Evolutionary conservation across 208 protist genomes (phyloP).

Genomic region (Trypanosoma caninum): DNA sequence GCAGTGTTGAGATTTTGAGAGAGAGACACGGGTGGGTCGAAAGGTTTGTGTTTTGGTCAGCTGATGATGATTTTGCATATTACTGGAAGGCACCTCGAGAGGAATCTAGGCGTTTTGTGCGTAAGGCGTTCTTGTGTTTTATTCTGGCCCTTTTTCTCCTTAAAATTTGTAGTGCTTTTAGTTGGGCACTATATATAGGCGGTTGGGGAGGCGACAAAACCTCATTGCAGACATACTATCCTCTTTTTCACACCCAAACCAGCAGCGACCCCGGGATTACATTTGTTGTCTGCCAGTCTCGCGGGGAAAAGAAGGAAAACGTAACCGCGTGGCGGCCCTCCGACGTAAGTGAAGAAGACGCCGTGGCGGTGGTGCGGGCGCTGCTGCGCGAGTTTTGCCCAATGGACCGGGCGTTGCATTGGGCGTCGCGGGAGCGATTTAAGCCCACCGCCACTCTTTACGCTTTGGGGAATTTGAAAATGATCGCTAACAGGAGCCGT

Average conservation of each 20-base stretch:
- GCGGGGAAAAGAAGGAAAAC: not conserved
- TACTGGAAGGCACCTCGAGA: not conserved
- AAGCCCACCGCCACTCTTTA: conserved; percentile 32
- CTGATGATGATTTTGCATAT: conserved; percentile 6
- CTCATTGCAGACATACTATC: too few species aligned
- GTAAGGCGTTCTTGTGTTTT: not conserved
- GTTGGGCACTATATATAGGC: too few species aligned
- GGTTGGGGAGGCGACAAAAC: too few species aligned
- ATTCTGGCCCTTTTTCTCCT: conserved; percentile 6
- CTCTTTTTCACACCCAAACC: not conserved
- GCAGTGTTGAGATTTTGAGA: not conserved
- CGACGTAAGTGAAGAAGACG: conserved; percentile 24
- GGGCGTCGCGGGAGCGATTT: conserved; percentile 52
- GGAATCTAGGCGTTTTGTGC: not conserved
- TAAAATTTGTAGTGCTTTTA: not conserved
- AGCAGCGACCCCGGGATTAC: not conserved
- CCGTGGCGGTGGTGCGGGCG: conserved; percentile 6
- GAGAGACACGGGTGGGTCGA: conserved; percentile 4
- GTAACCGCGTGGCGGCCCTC: conserved; percentile 13
- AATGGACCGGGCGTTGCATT: conserved; percentile 25
- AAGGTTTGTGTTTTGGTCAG: not conserved
- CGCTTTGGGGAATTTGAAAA: conserved; percentile 12
- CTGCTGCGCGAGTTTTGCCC: conserved; percentile 26
- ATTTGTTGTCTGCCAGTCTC: not conserved
- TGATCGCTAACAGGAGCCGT: conserved; percentile 23